phyloP scores from a whole-genome alignment of 352 stramenopile genomes.

The Saprolegnia diclina region DNA sequence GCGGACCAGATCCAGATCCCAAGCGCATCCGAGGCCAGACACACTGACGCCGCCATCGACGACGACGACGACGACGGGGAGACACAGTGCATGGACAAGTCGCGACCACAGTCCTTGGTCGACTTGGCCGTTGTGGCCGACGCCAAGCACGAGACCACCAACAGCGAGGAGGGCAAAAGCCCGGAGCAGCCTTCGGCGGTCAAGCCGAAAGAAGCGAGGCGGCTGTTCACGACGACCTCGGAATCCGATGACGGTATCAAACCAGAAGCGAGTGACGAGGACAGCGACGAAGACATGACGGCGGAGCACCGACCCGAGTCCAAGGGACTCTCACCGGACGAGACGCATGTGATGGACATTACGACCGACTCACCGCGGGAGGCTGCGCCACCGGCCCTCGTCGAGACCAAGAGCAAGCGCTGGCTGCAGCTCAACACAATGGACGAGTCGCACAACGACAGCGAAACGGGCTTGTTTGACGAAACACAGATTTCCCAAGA shows the following conservation, averaged over 20 bases:
- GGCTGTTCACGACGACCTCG: no score
- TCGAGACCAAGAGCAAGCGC: neutral
- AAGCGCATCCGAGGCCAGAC: neutral
- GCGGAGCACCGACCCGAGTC: neutral
- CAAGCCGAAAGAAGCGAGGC: no score
- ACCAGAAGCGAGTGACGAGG: neutral
- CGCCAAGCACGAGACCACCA: no score
- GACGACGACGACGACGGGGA: constrained; percentile 19
- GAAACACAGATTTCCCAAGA: constrained; percentile 19
- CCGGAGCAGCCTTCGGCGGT: no score
- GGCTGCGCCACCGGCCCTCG: neutral
- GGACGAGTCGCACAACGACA: constrained; percentile 11
- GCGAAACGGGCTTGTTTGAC: constrained; percentile 9
- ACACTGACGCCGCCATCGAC: neutral
- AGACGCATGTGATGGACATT: neutral
- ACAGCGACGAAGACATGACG: constrained; percentile 12
- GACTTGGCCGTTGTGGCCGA: neutral
- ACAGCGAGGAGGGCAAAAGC: no score
- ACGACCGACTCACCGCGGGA: neutral
- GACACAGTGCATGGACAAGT: constrained; percentile 19
- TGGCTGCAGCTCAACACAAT: constrained; percentile 24
- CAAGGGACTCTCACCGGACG: neutral
- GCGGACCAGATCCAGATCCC: constrained; percentile 19
- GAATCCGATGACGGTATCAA: no score
- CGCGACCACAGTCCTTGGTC: neutral